phyloP scores from a whole-genome alignment of 83 land plant genomes.

The Thuja plicata region DNA sequence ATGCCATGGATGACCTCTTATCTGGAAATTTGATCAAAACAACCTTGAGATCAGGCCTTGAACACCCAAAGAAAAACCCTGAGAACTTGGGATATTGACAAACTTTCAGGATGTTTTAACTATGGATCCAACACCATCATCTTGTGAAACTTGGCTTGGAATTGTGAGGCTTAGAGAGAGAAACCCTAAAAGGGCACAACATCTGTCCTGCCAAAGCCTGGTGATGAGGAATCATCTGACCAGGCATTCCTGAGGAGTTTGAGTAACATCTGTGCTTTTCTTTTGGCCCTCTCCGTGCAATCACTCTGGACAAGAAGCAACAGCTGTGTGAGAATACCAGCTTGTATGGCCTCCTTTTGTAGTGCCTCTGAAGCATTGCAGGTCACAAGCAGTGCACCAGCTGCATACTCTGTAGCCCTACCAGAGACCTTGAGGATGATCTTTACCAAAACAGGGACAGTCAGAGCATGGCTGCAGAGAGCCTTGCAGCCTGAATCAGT shows the following conservation, averaged over 20 bases:
- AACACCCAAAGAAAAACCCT: background rate
- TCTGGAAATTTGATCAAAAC: background rate
- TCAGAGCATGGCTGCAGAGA: slow-evolving; percentile 42
- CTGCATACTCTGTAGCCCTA: slow-evolving; percentile 76
- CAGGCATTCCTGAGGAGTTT: slow-evolving; percentile 59
- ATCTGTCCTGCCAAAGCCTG: slow-evolving; percentile 25
- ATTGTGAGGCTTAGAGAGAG: background rate
- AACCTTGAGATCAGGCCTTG: slow-evolving; percentile 2
- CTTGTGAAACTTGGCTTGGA: background rate
- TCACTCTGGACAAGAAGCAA: slow-evolving; percentile 78
- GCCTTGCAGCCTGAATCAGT: slow-evolving; percentile 54
- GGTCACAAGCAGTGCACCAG: slow-evolving; percentile 52
- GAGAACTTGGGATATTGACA: background rate
- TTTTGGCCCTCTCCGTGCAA: slow-evolving; percentile 65
- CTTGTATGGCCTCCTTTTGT: slow-evolving; percentile 60
- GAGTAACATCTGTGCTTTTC: slow-evolving; percentile 67
- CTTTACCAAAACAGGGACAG: slow-evolving; percentile 60
- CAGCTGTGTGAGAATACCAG: slow-evolving; percentile 67
- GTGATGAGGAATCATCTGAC: slow-evolving; percentile 36
- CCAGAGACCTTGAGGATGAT: slow-evolving; percentile 65
- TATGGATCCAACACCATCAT: background rate
- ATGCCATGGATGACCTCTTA: slow-evolving; percentile 2
- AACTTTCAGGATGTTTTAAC: slow-evolving; percentile 8
- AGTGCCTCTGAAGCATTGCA: slow-evolving; percentile 56
- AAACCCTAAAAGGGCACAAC: slow-evolving; percentile 21